phyloP scores from a whole-genome alignment of 345 rosid species.

The Citrus trifoliata region DNA sequence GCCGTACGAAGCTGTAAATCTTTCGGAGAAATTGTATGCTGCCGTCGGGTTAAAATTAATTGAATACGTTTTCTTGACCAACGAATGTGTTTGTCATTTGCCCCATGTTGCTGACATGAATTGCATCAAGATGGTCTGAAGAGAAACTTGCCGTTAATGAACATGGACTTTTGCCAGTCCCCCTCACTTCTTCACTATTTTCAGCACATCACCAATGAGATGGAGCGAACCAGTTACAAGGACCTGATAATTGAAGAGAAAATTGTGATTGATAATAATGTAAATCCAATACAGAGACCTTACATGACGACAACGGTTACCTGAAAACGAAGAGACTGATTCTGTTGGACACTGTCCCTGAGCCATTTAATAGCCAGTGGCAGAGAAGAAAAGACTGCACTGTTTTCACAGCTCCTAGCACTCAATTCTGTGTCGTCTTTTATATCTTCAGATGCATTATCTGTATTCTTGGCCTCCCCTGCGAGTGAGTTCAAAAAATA shows the following conservation, averaged over 20 bases:
- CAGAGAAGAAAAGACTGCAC: conserved; percentile 77
- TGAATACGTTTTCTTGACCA: not conserved
- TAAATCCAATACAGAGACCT: not conserved
- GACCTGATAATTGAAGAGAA: conserved; percentile 41
- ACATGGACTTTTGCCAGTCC: not conserved
- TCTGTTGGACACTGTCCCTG: conserved; percentile 59
- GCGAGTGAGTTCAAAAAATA: not conserved
- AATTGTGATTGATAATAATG: not conserved
- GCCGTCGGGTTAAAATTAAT: not conserved
- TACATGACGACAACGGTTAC: conserved; percentile 24
- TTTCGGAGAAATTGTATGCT: not conserved
- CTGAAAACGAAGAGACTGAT: conserved; percentile 64
- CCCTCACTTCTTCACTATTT: conserved; percentile 61
- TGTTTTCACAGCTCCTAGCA: conserved; percentile 47
- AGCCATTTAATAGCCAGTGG: conserved; percentile 91
- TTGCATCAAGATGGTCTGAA: not conserved
- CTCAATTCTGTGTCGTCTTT: conserved; percentile 42
- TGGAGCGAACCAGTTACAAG: conserved; percentile 88
- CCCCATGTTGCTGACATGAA: not conserved
- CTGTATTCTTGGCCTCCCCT: conserved; percentile 39
- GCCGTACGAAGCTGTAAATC: not conserved
- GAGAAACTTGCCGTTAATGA: not conserved
- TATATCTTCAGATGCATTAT: conserved; percentile 43
- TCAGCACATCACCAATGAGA: conserved; percentile 88
- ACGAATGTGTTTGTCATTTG: not conserved